Evolutionary conservation across 805 yeast species (phyloP).

Genomic region (Barnettozyma pratensis): DNA sequence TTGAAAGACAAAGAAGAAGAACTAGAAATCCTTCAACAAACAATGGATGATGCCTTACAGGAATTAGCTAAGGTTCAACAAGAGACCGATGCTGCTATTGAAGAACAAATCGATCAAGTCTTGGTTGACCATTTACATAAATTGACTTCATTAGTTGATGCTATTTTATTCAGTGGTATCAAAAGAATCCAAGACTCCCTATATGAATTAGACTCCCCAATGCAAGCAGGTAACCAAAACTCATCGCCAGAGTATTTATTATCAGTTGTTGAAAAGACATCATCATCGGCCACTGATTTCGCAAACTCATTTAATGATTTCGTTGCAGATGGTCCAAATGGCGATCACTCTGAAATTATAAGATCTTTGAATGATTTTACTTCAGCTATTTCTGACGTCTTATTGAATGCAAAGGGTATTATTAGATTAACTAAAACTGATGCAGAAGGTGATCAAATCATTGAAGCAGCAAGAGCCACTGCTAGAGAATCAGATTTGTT

Average conservation of each 20-base stretch:
- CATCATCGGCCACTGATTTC: conserved; percentile 71
- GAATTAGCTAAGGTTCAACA: conserved; percentile 48
- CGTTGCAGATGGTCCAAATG: conserved; percentile 68
- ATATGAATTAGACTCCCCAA: conserved; percentile 68
- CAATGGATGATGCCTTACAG: conserved; percentile 65
- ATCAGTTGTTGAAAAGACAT: conserved; percentile 65
- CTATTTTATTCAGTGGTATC: conserved; percentile 63
- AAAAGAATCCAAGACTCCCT: conserved; percentile 68
- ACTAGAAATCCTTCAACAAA: conserved; percentile 71
- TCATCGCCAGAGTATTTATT: conserved; percentile 65
- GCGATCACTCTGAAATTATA: conserved; percentile 58
- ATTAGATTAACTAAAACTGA: conserved; percentile 47
- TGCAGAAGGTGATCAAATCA: conserved; percentile 45
- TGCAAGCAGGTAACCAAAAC: conserved; percentile 77
- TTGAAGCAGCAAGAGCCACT: conserved; percentile 45
- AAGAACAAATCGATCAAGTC: conserved; percentile 54
- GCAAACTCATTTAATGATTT: conserved; percentile 71
- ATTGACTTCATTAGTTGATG: conserved; percentile 56
- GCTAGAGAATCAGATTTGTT: conserved; percentile 60
- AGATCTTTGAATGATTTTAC: conserved; percentile 60
- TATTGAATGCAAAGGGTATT: conserved; percentile 68
- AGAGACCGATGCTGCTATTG: conserved; percentile 47
- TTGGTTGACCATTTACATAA: conserved; percentile 43
- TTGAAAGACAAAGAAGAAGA: conserved; percentile 71
- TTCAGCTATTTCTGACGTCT: conserved; percentile 53